phyloP scores from a whole-genome alignment of 2,329 filamentous ascomycete species.

The Talaromyces pinophilus region DNA sequence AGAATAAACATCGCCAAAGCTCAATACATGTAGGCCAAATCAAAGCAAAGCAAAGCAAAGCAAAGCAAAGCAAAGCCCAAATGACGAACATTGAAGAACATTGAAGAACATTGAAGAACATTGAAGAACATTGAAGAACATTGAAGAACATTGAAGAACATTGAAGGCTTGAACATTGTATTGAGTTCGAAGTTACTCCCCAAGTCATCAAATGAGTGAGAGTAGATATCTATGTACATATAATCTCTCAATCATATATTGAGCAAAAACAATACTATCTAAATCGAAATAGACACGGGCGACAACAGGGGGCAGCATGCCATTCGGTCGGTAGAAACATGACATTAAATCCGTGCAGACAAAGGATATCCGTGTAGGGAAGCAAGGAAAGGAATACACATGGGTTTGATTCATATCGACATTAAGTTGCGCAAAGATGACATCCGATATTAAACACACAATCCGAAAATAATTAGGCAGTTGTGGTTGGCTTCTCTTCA shows the following conservation, averaged over 20 bases:
- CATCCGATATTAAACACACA: neutral
- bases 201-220: neutral
- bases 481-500: constrained; percentile 9
- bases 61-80: too few relatives aligned
- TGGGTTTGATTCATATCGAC: constrained; percentile 20
- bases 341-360: constrained; percentile 2
- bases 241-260: constrained; percentile 12
- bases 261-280: constrained; percentile 17
- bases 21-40: too few relatives aligned
- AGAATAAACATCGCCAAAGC: too few relatives aligned
- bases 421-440: constrained; percentile 6
- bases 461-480: neutral
- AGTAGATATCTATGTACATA: constrained; percentile 19
- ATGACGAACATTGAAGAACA: too few relatives aligned
- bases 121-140: too few relatives aligned
- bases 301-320: neutral
- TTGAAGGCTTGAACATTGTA: neutral
- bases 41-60: too few relatives aligned
- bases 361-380: constrained; percentile 20
- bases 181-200: neutral
- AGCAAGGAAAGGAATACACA: constrained; percentile 8
- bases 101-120: neutral
- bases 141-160: too few relatives aligned
- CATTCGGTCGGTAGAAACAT: constrained; percentile 1
- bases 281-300: constrained; percentile 5